Percentiles rank a stretch among this genome's conserved stretches.
Evolutionary conservation across 768 basidiomycete genomes (phyloP).

Genomic region (Tricholoma sp.): DNA sequence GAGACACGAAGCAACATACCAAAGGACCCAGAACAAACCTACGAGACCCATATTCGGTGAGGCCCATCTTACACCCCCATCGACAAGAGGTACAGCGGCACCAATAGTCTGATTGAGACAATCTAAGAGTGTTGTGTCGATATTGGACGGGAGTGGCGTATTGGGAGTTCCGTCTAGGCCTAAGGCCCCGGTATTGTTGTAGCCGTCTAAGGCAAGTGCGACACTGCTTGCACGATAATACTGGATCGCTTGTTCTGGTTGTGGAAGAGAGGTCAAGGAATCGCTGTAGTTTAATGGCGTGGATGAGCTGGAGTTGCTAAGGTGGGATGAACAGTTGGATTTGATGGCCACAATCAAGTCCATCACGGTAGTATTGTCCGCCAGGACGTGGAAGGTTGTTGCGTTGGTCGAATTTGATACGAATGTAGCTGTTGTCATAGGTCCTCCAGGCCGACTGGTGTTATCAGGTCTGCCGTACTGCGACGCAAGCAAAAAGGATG

Average conservation of each 20-base stretch:
- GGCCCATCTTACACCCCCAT: neutral
- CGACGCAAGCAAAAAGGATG: neutral
- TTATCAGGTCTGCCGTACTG: slow-evolving; percentile 45
- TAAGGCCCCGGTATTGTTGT: slow-evolving; percentile 54
- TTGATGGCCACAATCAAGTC: slow-evolving; percentile 33
- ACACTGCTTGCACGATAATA: slow-evolving; percentile 66
- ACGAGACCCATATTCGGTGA: slow-evolving; percentile 17
- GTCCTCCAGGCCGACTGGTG: slow-evolving; percentile 44
- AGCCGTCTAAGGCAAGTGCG: slow-evolving; percentile 54
- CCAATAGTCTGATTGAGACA: slow-evolving; percentile 56
- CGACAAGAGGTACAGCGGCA: slow-evolving; percentile 19
- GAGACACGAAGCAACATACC: slow-evolving; percentile 7
- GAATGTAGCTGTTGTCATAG: slow-evolving; percentile 33
- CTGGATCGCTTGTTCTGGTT: slow-evolving; percentile 36
- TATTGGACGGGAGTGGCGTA: slow-evolving; percentile 38
- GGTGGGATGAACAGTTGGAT: slow-evolving; percentile 30
- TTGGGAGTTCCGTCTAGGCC: slow-evolving; percentile 26
- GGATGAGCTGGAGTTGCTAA: slow-evolving; percentile 19
- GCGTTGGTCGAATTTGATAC: slow-evolving; percentile 25
- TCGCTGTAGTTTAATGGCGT: slow-evolving; percentile 26
- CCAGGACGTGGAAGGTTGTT: slow-evolving; percentile 37
- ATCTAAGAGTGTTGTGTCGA: slow-evolving; percentile 38
- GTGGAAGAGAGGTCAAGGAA: slow-evolving; percentile 22
- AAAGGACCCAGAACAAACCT: slow-evolving; percentile 19
- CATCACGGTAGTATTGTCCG: slow-evolving; percentile 41